A percentile compares a stretch with the other conserved stretches of the same genome.
phyloP scores from a whole-genome alignment of 768 basidiomycete species.

The Baorangia bicolor region DNA sequence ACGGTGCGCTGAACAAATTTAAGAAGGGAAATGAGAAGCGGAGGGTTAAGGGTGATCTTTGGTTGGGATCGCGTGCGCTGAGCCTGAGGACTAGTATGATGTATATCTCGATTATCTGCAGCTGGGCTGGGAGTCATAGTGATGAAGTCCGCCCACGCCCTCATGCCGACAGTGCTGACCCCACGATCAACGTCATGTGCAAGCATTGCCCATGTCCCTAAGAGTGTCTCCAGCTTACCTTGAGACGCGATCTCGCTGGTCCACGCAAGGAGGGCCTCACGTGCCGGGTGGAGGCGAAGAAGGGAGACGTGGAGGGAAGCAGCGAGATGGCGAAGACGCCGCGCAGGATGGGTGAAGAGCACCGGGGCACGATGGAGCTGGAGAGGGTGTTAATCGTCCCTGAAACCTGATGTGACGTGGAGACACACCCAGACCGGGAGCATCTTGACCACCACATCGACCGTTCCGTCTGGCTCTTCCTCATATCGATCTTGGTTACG shows the following conservation, averaged over 20 bases:
- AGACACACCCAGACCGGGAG: slow-evolving; percentile 87
- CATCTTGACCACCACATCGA: slow-evolving; percentile 49
- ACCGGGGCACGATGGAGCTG: slow-evolving; percentile 87
- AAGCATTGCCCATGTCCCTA: slow-evolving; percentile 74
- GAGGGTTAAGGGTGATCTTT: slow-evolving; percentile 33
- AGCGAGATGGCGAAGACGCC: slow-evolving; percentile 65
- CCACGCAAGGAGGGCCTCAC: slow-evolving; percentile 50
- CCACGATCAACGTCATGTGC: slow-evolving; percentile 70
- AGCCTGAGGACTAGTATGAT: background rate
- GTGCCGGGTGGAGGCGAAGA: slow-evolving; percentile 51
- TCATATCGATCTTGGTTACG: slow-evolving; percentile 6
- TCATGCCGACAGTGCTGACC: slow-evolving; percentile 49
- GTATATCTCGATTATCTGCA: slow-evolving; percentile 3
- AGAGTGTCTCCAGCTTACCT: slow-evolving; percentile 52
- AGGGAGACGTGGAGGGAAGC: slow-evolving; percentile 64
- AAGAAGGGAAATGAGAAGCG: slow-evolving; percentile 39
- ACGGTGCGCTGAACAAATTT: slow-evolving; percentile 54
- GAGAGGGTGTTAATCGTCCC: slow-evolving; percentile 2
- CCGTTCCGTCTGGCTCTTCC: slow-evolving; percentile 18
- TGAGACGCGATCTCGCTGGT: slow-evolving; percentile 46
- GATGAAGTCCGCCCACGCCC: slow-evolving; percentile 51
- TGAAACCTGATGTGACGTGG: background rate
- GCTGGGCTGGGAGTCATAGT: slow-evolving; percentile 3
- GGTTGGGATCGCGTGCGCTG: background rate
- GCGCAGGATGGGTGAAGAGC: slow-evolving; percentile 76